Evolutionary conservation across 805 yeast genomes (phyloP).

Genomic region (Pichia ethanolica): DNA sequence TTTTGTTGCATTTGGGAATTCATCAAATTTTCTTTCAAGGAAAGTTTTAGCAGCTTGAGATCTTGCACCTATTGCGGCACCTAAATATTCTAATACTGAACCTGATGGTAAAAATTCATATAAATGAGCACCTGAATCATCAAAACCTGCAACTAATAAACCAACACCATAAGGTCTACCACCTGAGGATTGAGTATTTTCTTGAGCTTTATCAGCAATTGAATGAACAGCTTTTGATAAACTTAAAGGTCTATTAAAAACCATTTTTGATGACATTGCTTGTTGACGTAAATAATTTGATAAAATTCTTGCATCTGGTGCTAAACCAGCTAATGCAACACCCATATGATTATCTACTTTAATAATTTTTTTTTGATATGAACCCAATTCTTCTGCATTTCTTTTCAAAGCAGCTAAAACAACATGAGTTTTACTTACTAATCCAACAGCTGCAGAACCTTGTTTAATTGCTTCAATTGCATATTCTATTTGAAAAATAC

Average conservation of each 20-base stretch:
- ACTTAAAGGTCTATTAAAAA: conserved; percentile 79
- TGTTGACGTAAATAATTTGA: conserved; percentile 85
- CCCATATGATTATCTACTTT: conserved; percentile 93
- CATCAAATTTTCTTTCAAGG: conserved; percentile 76
- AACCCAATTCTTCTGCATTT: conserved; percentile 94
- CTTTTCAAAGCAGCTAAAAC: conserved; percentile 92
- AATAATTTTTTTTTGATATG: conserved; percentile 90
- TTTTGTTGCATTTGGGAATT: conserved; percentile 48
- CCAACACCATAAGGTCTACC: conserved; percentile 99
- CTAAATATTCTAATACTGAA: conserved; percentile 80
- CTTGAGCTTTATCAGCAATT: conserved; percentile 95
- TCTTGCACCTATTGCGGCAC: conserved; percentile 96
- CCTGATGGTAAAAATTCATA: conserved; percentile 97
- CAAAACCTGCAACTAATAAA: conserved; percentile 79
- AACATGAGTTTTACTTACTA: conserved; percentile 78
- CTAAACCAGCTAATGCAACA: conserved; percentile 91
- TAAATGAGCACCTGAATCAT: conserved; percentile 89
- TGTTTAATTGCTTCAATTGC: conserved; percentile 95
- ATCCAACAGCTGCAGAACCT: conserved; percentile 95
- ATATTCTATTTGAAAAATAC: conserved; percentile 84
- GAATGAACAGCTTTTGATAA: conserved; percentile 76
- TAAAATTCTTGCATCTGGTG: conserved; percentile 95
- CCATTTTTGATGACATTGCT: conserved; percentile 79
- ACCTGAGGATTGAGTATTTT: conserved; percentile 92
- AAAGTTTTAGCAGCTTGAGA: conserved; percentile 98